Conservation (phyloP, 495 filamentous ascomycete genomes). For the Rusavskia elegans region DNA sequence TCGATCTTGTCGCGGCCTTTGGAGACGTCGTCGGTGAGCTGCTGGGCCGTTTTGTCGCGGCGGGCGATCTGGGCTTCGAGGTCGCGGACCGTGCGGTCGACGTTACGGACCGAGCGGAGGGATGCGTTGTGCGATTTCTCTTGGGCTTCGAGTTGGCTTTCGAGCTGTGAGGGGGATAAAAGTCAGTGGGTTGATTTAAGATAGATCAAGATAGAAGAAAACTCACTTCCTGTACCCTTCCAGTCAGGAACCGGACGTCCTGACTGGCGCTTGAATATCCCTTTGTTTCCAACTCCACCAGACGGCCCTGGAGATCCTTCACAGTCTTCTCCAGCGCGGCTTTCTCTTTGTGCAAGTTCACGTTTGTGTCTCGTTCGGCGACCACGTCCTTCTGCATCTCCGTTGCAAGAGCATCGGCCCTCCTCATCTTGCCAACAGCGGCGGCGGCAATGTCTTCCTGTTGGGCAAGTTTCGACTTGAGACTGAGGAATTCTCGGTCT, state of each 20-base stretch:
- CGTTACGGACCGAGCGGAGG: slow-evolving; percentile 74
- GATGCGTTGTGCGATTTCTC: slow-evolving; percentile 62
- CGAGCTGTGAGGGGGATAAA: slow-evolving; percentile 42
- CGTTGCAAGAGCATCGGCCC: slow-evolving; percentile 71
- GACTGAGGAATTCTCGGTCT: slow-evolving; percentile 77
- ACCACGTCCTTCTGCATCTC: slow-evolving; percentile 93
- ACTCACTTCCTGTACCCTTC: slow-evolving; percentile 83
- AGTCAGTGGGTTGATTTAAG: not conserved
- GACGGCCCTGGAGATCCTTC: slow-evolving; percentile 78
- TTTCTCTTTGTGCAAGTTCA: slow-evolving; percentile 82
- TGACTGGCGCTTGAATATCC: slow-evolving; percentile 86
- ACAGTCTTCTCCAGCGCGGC: slow-evolving; percentile 74
- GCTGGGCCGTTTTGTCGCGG: slow-evolving; percentile 65
- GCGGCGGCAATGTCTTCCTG: slow-evolving; percentile 88
- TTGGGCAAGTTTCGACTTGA: slow-evolving; percentile 79
- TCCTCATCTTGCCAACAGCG: slow-evolving; percentile 95
- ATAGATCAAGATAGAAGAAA: not conserved
- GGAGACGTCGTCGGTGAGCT: slow-evolving; percentile 65
- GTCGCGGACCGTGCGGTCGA: slow-evolving; percentile 89
- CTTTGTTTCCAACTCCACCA: slow-evolving; percentile 93
- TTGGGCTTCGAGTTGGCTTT: slow-evolving; percentile 76
- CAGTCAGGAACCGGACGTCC: slow-evolving; percentile 88
- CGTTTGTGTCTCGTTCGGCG: slow-evolving; percentile 72
- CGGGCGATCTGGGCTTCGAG: slow-evolving; percentile 85
- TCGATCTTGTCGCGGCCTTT: slow-evolving; percentile 80